These are phyloP conservation scores for Zostera marina DNA, from an alignment of 116 monocot genomes.

Conservation along the genomic window DNA sequence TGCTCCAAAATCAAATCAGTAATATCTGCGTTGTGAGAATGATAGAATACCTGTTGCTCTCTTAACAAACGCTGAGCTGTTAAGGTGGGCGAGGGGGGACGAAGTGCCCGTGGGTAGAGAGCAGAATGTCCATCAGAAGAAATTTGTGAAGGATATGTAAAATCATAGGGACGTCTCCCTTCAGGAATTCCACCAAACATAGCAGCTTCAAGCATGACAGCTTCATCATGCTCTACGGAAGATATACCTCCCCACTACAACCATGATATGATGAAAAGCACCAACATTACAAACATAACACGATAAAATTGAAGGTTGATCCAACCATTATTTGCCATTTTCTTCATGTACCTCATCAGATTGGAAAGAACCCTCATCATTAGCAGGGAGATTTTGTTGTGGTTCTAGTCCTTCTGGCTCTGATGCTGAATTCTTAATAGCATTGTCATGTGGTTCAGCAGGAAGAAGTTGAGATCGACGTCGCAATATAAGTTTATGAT, in stretches of 20 bases:
- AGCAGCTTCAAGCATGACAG: conserved; percentile 97
- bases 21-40: background rate
- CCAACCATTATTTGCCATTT: background rate
- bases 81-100: conserved; percentile 62
- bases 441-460: conserved; percentile 16
- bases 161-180: conserved; percentile 7
- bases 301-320: background rate
- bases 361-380: conserved; percentile 30
- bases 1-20: background rate
- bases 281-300: background rate
- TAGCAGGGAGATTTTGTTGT: conserved; percentile 15
- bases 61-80: conserved; percentile 65
- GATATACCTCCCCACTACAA: conserved; percentile 93
- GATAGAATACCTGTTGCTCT: conserved; percentile 74
- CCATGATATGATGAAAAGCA: background rate
- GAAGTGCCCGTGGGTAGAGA: conserved; percentile 28
- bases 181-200: conserved; percentile 95
- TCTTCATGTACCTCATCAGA: conserved; percentile 33
- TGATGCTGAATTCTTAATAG: conserved; percentile 22
- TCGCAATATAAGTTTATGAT: conserved; percentile 37
- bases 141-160: conserved; percentile 4
- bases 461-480: conserved; percentile 17
- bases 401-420: conserved; percentile 25
- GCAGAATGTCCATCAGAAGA: conserved; percentile 12
- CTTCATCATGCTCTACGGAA: conserved; percentile 93